A percentile compares a stretch with the other conserved stretches of the same genome.
Evolutionary conservation across 106 monocot species (phyloP).

Genomic region (Cymbidium sinense): DNA sequence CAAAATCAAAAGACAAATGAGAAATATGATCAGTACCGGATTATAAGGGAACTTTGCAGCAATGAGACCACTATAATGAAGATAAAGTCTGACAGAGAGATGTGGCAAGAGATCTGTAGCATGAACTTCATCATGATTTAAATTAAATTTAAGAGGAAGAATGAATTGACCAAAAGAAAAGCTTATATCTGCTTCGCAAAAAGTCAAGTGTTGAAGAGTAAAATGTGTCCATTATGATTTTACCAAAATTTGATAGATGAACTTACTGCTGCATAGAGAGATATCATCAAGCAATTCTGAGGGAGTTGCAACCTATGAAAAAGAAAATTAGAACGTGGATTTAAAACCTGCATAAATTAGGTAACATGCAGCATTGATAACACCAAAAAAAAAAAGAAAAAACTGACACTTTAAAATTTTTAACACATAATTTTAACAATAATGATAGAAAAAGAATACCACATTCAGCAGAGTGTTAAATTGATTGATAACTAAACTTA

Average conservation of each 20-base stretch:
- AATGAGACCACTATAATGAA: conserved; percentile 71
- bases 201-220: not conserved
- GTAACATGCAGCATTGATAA: not conserved
- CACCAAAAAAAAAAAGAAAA: not conserved
- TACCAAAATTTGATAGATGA: not conserved
- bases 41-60: conserved; percentile 87
- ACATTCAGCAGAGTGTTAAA: not conserved
- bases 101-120: conserved; percentile 28
- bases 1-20: not conserved
- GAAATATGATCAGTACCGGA: conserved; percentile 30
- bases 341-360: not conserved
- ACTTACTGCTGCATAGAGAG: not conserved
- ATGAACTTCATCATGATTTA: not conserved
- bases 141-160: not conserved
- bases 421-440: not conserved
- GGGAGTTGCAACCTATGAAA: not conserved
- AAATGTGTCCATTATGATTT: not conserved
- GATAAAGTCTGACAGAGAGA: conserved; percentile 50
- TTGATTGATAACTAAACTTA: not conserved
- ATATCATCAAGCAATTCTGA: not conserved
- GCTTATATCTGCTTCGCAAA: not conserved
- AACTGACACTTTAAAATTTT: not conserved
- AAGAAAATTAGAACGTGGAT: not conserved
- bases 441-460: not conserved
- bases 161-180: conserved; percentile 1